Evolutionary conservation across 2,329 filamentous ascomycete genomes (phyloP), one percentile per base, ranked within the genome.

Genomic region (Laburnicola sp.): DNA sequence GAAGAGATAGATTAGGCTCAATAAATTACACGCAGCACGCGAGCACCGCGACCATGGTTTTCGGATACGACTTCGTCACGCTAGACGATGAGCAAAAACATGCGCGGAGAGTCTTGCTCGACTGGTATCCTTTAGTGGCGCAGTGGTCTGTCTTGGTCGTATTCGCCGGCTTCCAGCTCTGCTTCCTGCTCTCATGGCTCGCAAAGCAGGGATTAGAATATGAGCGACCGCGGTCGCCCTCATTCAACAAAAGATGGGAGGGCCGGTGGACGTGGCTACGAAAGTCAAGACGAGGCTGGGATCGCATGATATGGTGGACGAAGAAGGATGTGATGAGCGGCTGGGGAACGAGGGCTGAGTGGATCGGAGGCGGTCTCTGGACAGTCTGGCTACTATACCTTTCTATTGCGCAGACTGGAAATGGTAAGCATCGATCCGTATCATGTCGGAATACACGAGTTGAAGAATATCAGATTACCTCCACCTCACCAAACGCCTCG

Each of bases 401-500:
- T 25, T 79, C 73, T 27, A 65, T 80, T 11, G 74, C 75, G 57
- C 73, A 78, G 32, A 83, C 81, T 31, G 79, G 79, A 7, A 74
- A 82, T 63, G 82, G 82, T 84, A 72, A 54, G 78, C 62, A 42
- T 22, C 22, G n/a, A 16, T 21, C 32, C 9, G 4, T 9, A 11
- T 22, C 25, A 16, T 11, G 2, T 8, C 11, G 11, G 5, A 10
- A 30, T 30, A 9, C 31, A 22, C 8, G 23, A 31, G n/a, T 40
- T 28, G 27, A 26, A 48, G 39, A 11, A 41, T 35, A 3, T 4
- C 44, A 84, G 83, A 86, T 66, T 86, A 86, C 50, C 74, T 86
- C 27, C 84, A 86, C 65, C 70, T 86, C 23, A 86, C 84, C 23
- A 86, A 85, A 69, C 78, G 83, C 4, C 76, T 86, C 46, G 83